Percentiles rank a stretch among this genome's conserved stretches.
phyloP scores from a whole-genome alignment of 176 grass and related monocot species.

The Musa acuminata region DNA sequence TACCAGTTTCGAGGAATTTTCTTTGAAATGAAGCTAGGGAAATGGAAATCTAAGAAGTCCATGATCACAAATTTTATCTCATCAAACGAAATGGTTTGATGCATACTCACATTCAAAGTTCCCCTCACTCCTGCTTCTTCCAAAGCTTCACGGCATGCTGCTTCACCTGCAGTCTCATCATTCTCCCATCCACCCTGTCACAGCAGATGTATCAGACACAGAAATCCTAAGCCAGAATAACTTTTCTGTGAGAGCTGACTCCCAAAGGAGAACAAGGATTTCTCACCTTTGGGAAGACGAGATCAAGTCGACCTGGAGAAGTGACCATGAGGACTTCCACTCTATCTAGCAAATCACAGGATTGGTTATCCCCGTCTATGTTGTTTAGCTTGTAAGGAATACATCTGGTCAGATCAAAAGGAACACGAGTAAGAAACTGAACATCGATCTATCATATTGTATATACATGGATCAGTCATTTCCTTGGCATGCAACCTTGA shows the following conservation, averaged over 20 bases:
- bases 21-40: too few species aligned
- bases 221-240: neutral
- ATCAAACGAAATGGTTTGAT: neutral
- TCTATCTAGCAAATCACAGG: slow-evolving; percentile 4
- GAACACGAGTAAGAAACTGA: neutral
- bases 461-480: neutral
- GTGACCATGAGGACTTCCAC: slow-evolving; percentile 86
- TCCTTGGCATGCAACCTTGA: neutral
- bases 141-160: slow-evolving; percentile 63
- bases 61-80: neutral
- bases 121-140: slow-evolving; percentile 92
- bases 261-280: neutral
- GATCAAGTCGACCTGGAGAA: slow-evolving; percentile 54
- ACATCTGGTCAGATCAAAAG: slow-evolving; percentile 26
- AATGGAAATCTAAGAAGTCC: too few species aligned
- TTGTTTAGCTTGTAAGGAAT: slow-evolving; percentile 58
- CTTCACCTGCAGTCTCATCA: slow-evolving; percentile 71
- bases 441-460: too few species aligned
- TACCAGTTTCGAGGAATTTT: too few species aligned
- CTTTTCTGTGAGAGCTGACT: neutral
- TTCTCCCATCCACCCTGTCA: slow-evolving; percentile 77
- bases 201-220: neutral
- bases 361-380: slow-evolving; percentile 28
- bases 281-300: slow-evolving; percentile 80
- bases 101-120: slow-evolving; percentile 41